phyloP scores from a whole-genome alignment of 2,329 filamentous ascomycete genomes.

The Trichoderma hamatum region DNA sequence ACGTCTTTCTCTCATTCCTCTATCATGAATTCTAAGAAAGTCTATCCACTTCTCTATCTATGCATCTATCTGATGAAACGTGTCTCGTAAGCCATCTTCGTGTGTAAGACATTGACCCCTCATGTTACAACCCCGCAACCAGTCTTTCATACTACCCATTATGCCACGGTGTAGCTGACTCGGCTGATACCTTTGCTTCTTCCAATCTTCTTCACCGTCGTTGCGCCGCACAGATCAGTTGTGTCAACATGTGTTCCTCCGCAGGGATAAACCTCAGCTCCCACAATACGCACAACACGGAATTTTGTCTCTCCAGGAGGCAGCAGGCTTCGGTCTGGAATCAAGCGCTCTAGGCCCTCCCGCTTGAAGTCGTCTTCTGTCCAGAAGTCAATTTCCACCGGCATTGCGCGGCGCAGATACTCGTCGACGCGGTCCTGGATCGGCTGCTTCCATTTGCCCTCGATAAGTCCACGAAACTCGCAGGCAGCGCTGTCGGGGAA shows the following conservation, averaged over 20 bases:
- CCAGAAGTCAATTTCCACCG: conserved; percentile 68
- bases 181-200: conserved; percentile 65
- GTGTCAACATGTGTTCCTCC: conserved; percentile 72
- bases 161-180: conserved; percentile 50
- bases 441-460: conserved; percentile 60
- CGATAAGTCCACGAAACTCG: conserved; percentile 70
- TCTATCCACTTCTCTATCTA: background rate
- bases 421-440: conserved; percentile 67
- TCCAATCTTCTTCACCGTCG: conserved; percentile 68
- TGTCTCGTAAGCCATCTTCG: background rate
- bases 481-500: conserved; percentile 68
- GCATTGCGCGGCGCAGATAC: conserved; percentile 57
- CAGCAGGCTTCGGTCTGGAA: conserved; percentile 52
- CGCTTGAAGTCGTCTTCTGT: conserved; percentile 61
- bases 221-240: conserved; percentile 61
- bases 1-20: background rate
- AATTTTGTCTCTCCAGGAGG: conserved; percentile 57
- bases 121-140: background rate
- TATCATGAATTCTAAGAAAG: background rate
- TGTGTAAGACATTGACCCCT: background rate
- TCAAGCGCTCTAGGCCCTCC: conserved; percentile 58
- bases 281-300: conserved; percentile 69
- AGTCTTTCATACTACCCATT: background rate
- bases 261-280: conserved; percentile 71
- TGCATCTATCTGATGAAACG: background rate